Percentiles rank a stretch among this genome's conserved stretches.
Evolutionary conservation across 116 monocot species (phyloP).

Genomic region (Dioscorea cayenensis): DNA sequence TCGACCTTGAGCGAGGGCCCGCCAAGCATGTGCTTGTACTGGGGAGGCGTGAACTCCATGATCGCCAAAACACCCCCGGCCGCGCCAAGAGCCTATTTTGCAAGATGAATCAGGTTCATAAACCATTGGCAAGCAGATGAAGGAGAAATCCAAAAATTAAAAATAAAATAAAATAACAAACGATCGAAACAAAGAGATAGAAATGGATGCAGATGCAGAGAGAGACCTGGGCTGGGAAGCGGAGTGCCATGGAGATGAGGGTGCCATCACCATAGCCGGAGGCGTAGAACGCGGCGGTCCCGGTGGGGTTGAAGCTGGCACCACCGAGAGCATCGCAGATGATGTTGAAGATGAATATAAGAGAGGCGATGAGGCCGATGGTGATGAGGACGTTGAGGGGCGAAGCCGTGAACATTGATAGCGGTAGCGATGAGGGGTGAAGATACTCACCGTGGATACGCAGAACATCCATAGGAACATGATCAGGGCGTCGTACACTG

Average conservation of each 20-base stretch:
- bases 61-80: constrained; percentile 65
- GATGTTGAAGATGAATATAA: constrained; percentile 31
- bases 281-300: constrained; percentile 46
- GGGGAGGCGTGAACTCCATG: constrained; percentile 50
- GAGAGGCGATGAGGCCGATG: constrained; percentile 26
- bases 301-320: constrained; percentile 58
- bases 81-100: constrained; percentile 46
- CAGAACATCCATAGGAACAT: constrained; percentile 52
- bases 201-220: too few relatives aligned
- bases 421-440: constrained; percentile 20
- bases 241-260: constrained; percentile 47
- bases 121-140: neutral
- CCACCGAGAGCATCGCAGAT: constrained; percentile 38
- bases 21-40: constrained; percentile 66
- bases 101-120: neutral
- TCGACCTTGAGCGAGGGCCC: constrained; percentile 71
- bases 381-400: constrained; percentile 25
- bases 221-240: constrained; percentile 58
- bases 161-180: too few relatives aligned
- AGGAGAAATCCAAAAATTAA: neutral
- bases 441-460: constrained; percentile 35
- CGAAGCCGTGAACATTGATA: constrained; percentile 16
- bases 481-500: constrained; percentile 33
- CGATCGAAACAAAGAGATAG: too few relatives aligned
- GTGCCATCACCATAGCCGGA: constrained; percentile 41